Conservation (phyloP, 2,329 filamentous ascomycete genomes). For the Verticillium nubilum region DNA sequence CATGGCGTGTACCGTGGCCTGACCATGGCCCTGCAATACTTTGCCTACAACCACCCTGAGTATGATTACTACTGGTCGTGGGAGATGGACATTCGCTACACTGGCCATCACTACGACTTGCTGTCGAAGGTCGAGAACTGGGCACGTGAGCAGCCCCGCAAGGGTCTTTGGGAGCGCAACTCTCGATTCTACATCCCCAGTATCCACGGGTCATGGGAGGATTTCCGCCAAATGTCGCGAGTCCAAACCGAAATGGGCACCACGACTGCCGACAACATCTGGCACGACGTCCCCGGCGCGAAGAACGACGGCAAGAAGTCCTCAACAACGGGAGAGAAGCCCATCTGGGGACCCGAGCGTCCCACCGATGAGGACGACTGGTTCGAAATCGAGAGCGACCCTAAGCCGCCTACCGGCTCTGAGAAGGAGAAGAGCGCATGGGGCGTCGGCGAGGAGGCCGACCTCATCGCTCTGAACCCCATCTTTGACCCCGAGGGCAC, state of each 20-base stretch:
- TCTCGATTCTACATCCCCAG: conserved; percentile 71
- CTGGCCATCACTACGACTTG: conserved; percentile 76
- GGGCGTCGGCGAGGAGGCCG: conserved; percentile 87
- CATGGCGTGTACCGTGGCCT: conserved; percentile 91
- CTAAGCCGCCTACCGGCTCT: conserved; percentile 63
- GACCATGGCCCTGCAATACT: conserved; percentile 93
- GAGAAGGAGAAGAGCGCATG: conserved; percentile 78
- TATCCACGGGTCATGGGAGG: conserved; percentile 72
- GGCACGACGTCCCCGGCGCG: conserved; percentile 45
- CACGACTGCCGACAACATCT: conserved; percentile 60
- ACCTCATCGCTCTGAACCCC: conserved; percentile 86
- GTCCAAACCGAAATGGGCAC: conserved; percentile 69
- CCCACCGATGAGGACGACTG: conserved; percentile 64
- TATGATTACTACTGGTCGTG: conserved; percentile 93
- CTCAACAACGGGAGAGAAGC: conserved; percentile 14
- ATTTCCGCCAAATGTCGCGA: conserved; percentile 72
- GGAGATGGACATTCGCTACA: conserved; percentile 92
- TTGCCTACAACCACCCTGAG: conserved; percentile 81
- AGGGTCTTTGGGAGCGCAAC: conserved; percentile 77
- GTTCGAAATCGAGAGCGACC: conserved; percentile 68
- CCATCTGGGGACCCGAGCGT: conserved; percentile 78
- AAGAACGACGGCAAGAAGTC: background rate
- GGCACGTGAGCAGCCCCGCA: conserved; percentile 68
- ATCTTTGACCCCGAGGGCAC: conserved; percentile 87
- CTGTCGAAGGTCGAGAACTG: conserved; percentile 65